Evolutionary conservation across 768 basidiomycete species (phyloP), one percentile per base, ranked within the genome.

Genomic region (Suillus subalutaceus): DNA sequence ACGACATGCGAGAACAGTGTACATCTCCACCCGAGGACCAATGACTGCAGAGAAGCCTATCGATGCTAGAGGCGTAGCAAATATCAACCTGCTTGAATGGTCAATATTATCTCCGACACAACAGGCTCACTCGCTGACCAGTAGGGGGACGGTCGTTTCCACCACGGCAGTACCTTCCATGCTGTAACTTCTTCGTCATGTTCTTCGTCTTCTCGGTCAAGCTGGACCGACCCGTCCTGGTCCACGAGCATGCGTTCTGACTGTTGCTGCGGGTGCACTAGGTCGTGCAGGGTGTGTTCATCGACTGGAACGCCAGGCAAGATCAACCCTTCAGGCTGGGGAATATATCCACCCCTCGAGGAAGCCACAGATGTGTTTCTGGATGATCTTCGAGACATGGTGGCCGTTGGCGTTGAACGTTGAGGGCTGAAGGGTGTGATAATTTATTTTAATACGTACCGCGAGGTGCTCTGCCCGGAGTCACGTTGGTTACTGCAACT

Each of bases 11-110:
- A 94, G 85, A 30, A 82, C 74, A n/a, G 90, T 92, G 75, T 88
- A 91, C 53, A 94, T 79, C 73, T 92, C 89, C 57, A 94, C 83
- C 57, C 85, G 85, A 9, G 93, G 90, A 0, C 92, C 92, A 9
- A 89, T 70, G 0, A 88, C 86, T 3, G 87, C 80, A 4, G 86
- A 76, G 72, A 78, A 81, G 3, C 86, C 88, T 9, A 88, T 81
- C 2, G 88, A 80, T 15, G 83, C 77, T 60, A 93, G 74, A 15
- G 89, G 87, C 32, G 86, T 73, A 7, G 82, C 72, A 16, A 77
- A 73, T 16, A 93, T 68, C 46, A 92, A 73, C 91, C 93, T 60
- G 26, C 26, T 94, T 72, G 16, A 40, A 26, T 30, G 62, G 16
- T 63, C 55, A 63, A 55, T 37, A 52, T n/a, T 43, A 38, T 50